A percentile compares a stretch with the other conserved stretches of the same genome.
Evolutionary conservation across 1,139 yeast genomes (phyloP).

Genomic region (Hyphopichia pseudoburtonii): DNA sequence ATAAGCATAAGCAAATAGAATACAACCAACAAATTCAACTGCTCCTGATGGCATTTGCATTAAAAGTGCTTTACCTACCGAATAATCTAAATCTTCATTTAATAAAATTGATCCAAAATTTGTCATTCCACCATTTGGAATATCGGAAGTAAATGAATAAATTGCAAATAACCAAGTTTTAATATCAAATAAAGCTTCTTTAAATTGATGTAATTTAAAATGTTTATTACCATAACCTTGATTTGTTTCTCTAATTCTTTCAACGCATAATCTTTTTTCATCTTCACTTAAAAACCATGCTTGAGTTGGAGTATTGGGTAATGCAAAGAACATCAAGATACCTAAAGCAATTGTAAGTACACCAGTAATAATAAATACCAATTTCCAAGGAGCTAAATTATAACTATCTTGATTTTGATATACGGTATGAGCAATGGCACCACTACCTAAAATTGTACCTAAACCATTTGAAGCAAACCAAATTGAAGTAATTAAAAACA

Average conservation of each 20-base stretch:
- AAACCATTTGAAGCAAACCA: constrained; percentile 36
- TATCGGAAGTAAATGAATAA: constrained; percentile 25
- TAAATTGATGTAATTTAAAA: constrained; percentile 54
- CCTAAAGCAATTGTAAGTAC: constrained; percentile 27
- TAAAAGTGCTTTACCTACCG: constrained; percentile 24
- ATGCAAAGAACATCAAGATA: constrained; percentile 18
- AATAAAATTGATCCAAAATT: constrained; percentile 48
- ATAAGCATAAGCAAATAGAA: constrained; percentile 26
- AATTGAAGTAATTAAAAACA: constrained; percentile 22
- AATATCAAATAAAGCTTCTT: constrained; percentile 50
- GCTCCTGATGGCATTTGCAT: constrained; percentile 40
- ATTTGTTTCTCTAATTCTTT: constrained; percentile 26
- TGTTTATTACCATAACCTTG: constrained; percentile 58
- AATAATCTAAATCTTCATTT: constrained; percentile 43
- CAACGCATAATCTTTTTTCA: constrained; percentile 25
- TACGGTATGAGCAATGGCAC: constrained; percentile 25
- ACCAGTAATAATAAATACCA: constrained; percentile 33
- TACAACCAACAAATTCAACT: constrained; percentile 44
- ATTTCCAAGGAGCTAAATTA: constrained; percentile 29
- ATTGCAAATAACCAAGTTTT: constrained; percentile 43
- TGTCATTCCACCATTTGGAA: constrained; percentile 42
- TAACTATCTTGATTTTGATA: constrained; percentile 14
- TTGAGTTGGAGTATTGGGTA: constrained; percentile 43
- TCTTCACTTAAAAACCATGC: constrained; percentile 45
- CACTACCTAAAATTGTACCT: constrained; percentile 26